Base-by-base conservation (phyloP, 768 basidiomycete species). In the Termitomyces sp. region DNA sequence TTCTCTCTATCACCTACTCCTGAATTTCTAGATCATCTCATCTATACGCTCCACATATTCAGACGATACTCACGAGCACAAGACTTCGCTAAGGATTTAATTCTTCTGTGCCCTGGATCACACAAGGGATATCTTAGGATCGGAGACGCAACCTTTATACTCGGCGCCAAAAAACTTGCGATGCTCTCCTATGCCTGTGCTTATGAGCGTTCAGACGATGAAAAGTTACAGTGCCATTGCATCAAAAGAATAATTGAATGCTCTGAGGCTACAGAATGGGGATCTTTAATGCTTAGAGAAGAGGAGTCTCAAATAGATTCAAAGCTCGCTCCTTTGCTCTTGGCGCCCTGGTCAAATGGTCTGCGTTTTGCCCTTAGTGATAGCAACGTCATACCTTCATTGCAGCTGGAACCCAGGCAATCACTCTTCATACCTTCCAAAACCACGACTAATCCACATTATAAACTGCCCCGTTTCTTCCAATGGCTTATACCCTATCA, bases 401-500 rank as follows among this genome's bases (percentile, higher is more conserved):
- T 82, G 7, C 69, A 69, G 52, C 59, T 82, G 29, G 73, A 73
- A 34, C 60, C 81, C 12, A 66, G 82, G 47, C 70, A 80, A 17
- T 66, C 73, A 4, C 52, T 80, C 16, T 75, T 60, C 60, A 66
- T 83, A 43, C 77, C 78, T 11, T 53, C 45, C 19, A 31, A 43
- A 25, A 34, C 10, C 12, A 48, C 47, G 8, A 56, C 40, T 5
- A 21, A 53, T 19, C 42, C 62, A 0, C 72, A 71, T 42, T 73
- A 71, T 59, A 77, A 76, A 52, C 67, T 85, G 0, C 83, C 82
- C 25, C 77, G 83, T 7, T 85, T 82, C 67, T 85, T 86, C 65
- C 75, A 83, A 10, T 87, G 84, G 84, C 73, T 87, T 5, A 69
- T 85, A 32, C 84, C 84, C 5, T 81, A 77, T 63, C 74, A 79